Percentiles rank a stretch among this genome's conserved stretches.
These are phyloP conservation scores for Russula earlei DNA, from an alignment of 768 basidiomycete species.

Conservation along the genomic window DNA sequence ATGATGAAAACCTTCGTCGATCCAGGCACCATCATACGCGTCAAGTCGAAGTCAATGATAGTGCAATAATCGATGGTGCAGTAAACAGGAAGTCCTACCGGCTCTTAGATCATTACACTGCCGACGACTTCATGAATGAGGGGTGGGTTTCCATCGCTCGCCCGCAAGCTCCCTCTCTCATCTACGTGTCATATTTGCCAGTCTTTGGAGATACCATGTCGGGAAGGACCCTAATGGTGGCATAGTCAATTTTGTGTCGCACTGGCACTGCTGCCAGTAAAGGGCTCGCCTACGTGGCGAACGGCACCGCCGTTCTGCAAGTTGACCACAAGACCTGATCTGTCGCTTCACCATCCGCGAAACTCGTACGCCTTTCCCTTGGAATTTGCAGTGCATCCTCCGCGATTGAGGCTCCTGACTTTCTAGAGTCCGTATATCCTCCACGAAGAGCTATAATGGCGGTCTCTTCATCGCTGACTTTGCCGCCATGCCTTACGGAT, in stretches of 20 bases:
- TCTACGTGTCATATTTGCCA: not conserved
- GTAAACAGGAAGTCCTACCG: no score
- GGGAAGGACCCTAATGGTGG: not conserved
- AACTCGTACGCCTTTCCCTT: slow-evolving; percentile 9
- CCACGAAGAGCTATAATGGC: not conserved
- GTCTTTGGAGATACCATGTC: not conserved
- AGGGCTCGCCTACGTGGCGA: not conserved
- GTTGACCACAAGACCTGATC: slow-evolving; percentile 1
- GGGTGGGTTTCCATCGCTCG: not conserved
- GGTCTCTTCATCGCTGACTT: not conserved
- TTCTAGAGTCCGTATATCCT: not conserved
- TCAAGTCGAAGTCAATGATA: not conserved
- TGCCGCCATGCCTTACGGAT: not conserved
- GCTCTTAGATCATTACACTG: not conserved
- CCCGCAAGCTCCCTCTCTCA: not conserved
- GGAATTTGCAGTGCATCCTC: not conserved
- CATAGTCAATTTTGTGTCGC: not conserved
- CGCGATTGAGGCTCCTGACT: not conserved
- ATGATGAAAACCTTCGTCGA: not conserved
- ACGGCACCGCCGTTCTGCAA: not conserved
- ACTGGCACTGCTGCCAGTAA: not conserved
- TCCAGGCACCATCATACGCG: not conserved
- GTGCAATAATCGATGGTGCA: no score
- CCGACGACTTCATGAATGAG: not conserved
- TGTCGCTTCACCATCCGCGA: no score